These are phyloP conservation scores for Podosphaera fusca DNA, from an alignment of 2,329 filamentous ascomycete genomes.

Conservation along the genomic window DNA sequence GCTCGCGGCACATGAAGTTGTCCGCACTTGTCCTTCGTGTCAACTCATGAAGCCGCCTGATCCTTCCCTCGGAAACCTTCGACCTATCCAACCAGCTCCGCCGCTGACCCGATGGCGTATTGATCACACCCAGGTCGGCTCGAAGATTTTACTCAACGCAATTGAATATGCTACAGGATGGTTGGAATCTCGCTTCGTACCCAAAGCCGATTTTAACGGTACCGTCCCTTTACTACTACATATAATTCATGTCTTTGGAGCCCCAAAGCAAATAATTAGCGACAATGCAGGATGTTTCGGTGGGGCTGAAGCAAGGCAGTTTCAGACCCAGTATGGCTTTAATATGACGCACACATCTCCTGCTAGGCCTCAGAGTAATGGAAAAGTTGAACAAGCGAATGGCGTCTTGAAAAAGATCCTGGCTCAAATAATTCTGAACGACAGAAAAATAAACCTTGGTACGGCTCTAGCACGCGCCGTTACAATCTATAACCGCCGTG, in stretches of 20 bases:
- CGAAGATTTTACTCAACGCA: too few relatives aligned
- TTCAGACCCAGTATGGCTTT: background rate
- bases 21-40: background rate
- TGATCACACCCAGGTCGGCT: too few relatives aligned
- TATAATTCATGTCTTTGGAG: too few relatives aligned
- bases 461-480: background rate
- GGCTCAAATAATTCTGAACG: background rate
- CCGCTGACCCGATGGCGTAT: background rate
- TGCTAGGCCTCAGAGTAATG: background rate
- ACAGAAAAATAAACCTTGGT: too few relatives aligned
- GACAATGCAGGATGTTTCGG: too few relatives aligned
- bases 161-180: too few relatives aligned
- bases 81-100: background rate
- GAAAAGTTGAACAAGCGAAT: background rate
- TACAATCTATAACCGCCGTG: background rate
- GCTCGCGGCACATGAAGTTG: too few relatives aligned
- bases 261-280: too few relatives aligned
- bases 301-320: background rate
- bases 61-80: background rate
- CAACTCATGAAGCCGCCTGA: slow-evolving; percentile 1
- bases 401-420: background rate
- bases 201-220: too few relatives aligned
- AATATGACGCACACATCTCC: background rate
- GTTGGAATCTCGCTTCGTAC: too few relatives aligned
- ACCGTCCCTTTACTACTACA: too few relatives aligned